phyloP scores from a whole-genome alignment of 2,329 filamentous ascomycete species.

The Colletotrichum sp. region DNA sequence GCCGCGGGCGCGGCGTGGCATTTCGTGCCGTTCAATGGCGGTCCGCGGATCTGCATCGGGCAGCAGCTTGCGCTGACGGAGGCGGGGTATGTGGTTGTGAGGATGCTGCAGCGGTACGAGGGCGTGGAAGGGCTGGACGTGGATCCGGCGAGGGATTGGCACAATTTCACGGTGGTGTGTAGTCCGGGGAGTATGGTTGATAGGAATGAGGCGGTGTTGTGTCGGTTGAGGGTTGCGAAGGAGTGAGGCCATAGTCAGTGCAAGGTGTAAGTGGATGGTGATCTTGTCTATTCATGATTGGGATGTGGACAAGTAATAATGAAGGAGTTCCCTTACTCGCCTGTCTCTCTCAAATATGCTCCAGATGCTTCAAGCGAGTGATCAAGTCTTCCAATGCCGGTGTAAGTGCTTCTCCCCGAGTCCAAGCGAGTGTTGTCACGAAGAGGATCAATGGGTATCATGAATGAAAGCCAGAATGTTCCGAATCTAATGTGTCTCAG shows the following conservation, averaged over 20 bases:
- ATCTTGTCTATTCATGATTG: not conserved
- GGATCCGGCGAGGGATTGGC: not conserved
- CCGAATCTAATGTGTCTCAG: constrained; percentile 22
- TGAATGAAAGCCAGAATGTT: constrained; percentile 10
- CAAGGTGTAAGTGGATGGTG: not conserved
- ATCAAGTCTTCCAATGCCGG: not conserved
- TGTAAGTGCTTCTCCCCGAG: not conserved
- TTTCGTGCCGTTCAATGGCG: constrained; percentile 40
- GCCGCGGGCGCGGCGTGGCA: constrained; percentile 29
- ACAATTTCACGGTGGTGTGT: constrained; percentile 6
- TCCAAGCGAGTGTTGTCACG: not conserved
- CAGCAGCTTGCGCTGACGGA: constrained; percentile 36
- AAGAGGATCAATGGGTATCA: constrained; percentile 20
- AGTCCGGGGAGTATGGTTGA: constrained; percentile 7
- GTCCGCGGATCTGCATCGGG: constrained; percentile 38
- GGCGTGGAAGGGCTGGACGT: constrained; percentile 11
- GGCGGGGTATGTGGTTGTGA: constrained; percentile 26
- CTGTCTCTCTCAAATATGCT: not conserved
- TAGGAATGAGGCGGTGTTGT: constrained; percentile 5
- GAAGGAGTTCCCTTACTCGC: not conserved
- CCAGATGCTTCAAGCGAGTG: not conserved
- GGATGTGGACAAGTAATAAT: not conserved
- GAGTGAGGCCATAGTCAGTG: not conserved
- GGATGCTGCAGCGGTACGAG: constrained; percentile 27
- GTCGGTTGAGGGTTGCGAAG: not conserved